phyloP scores from a whole-genome alignment of 1,284 basidiomycete species.

The Rhodotorula sp. region DNA sequence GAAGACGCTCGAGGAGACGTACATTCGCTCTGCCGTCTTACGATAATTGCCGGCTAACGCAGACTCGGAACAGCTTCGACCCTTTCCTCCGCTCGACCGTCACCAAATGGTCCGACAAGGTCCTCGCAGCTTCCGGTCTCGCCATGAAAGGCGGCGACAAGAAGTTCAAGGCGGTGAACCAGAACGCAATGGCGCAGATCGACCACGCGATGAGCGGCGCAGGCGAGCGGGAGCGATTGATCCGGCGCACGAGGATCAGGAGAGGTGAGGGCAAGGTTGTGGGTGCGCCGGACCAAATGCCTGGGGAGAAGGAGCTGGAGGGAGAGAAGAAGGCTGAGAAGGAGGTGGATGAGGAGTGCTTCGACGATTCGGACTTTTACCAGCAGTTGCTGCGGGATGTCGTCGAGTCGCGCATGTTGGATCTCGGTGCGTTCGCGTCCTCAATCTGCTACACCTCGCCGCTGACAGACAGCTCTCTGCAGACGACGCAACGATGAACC shows the following conservation, averaged over 20 bases:
- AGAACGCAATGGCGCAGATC: conserved; percentile 66
- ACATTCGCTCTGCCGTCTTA: background rate
- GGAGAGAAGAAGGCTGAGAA: conserved; percentile 6
- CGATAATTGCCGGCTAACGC: background rate
- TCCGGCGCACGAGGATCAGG: conserved; percentile 46
- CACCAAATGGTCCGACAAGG: conserved; percentile 87
- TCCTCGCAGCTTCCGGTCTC: conserved; percentile 73
- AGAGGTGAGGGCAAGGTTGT: conserved; percentile 37
- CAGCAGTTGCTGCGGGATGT: conserved; percentile 82
- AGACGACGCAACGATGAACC: conserved; percentile 39
- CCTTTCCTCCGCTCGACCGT: conserved; percentile 67
- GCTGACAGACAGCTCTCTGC: background rate
- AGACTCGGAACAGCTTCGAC: conserved; percentile 14
- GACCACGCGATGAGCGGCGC: conserved; percentile 63
- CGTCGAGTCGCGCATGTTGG: conserved; percentile 60
- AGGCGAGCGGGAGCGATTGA: conserved; percentile 40
- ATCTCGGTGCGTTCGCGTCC: conserved; percentile 35
- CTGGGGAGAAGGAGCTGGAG: conserved; percentile 38
- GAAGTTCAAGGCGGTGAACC: conserved; percentile 62
- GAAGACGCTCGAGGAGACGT: conserved; percentile 60
- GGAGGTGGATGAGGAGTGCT: conserved; percentile 53
- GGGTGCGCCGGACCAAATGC: conserved; percentile 42
- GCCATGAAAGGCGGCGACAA: conserved; percentile 44
- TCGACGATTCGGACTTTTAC: conserved; percentile 89
- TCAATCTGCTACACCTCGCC: too few relatives aligned